These are phyloP conservation scores for Fusarium sulawesiense DNA, from an alignment of 2,329 filamentous ascomycete genomes.

Conservation along the genomic window DNA sequence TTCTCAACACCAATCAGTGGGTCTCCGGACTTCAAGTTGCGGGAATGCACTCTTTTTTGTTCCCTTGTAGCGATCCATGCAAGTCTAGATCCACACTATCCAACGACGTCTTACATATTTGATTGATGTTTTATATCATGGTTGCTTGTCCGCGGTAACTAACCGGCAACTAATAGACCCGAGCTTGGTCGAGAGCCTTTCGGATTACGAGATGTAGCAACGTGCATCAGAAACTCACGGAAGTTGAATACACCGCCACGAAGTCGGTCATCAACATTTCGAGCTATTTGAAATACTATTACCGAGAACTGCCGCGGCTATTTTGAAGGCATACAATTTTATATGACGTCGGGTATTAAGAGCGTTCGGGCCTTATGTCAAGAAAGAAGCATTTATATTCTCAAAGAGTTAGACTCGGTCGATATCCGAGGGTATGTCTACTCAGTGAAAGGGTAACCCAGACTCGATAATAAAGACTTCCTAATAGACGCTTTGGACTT, in stretches of 20 bases:
- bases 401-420: not conserved
- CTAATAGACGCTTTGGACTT: not conserved
- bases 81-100: conserved; percentile 23
- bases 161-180: conserved; percentile 66
- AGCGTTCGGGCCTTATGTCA: not conserved
- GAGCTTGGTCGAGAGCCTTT: conserved; percentile 72
- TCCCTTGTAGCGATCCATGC: conserved; percentile 29
- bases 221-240: conserved; percentile 65
- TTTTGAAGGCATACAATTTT: conserved; percentile 68
- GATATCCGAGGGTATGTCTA: not conserved
- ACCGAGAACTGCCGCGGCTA: conserved; percentile 42
- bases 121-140: conserved; percentile 12
- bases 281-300: conserved; percentile 26
- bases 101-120: conserved; percentile 23
- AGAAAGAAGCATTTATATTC: not conserved
- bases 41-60: conserved; percentile 13
- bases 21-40: conserved; percentile 37
- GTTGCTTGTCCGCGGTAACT: conserved; percentile 52
- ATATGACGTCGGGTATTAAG: conserved; percentile 63
- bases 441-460: too few relatives aligned
- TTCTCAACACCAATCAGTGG: conserved; percentile 7
- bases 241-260: conserved; percentile 44
- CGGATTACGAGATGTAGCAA: conserved; percentile 73
- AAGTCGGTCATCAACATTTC: not conserved
- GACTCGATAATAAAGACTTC: too few relatives aligned